Base-by-base conservation (phyloP, 2,329 filamentous ascomycete species). In the Talaromyces albobiverticillius region DNA sequence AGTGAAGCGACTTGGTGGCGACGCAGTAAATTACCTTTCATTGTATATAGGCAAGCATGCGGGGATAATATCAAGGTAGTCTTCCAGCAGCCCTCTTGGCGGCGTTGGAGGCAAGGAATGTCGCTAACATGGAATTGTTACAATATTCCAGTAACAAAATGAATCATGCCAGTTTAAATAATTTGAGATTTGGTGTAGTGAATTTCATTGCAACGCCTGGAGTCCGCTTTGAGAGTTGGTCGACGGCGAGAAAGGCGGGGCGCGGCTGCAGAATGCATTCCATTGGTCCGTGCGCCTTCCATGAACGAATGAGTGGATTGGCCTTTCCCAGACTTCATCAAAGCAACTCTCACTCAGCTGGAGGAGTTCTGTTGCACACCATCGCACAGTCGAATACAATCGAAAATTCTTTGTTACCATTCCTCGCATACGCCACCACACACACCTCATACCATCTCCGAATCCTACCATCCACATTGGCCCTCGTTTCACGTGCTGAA, bases 21-120 rank as follows among this genome's bases (percentile, higher is more conserved):
- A 20, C 18, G 16, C 10, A 20, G 49, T 22, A 16, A 8, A 48
- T 22, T 56, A 58, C 54, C 46, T 34, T 56, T 58, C 57, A 58
- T 56, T 46, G 18, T 53, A 36, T 8, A n/a, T 47, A n/a, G 4
- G n/a, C 18, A 13, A 22, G 20, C 10, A 42, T n/a, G n/a, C n/a
- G n/a, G n/a, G n/a, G 20, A 42, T 42, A 20, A 23, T 42, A 18
- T 42, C 20, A 22, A 22, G 10, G 18, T 11, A 23, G 23, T n/a
- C n/a, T n/a, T n/a, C n/a, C n/a, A n/a, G 36, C 8, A 7, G 36
- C 18, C n/a, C 36, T 40, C 16, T 20, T 16, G 9, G 16, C 7
- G 36, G 20, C 3, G 36, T 40, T 51, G 20, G 20, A 40, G 13
- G 22, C 36, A 43, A 20, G 10, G 20, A 13, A 40, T 13, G 36